Conservation (phyloP, 2,329 filamentous ascomycete genomes). For the Trichoderma pleuroti region DNA sequence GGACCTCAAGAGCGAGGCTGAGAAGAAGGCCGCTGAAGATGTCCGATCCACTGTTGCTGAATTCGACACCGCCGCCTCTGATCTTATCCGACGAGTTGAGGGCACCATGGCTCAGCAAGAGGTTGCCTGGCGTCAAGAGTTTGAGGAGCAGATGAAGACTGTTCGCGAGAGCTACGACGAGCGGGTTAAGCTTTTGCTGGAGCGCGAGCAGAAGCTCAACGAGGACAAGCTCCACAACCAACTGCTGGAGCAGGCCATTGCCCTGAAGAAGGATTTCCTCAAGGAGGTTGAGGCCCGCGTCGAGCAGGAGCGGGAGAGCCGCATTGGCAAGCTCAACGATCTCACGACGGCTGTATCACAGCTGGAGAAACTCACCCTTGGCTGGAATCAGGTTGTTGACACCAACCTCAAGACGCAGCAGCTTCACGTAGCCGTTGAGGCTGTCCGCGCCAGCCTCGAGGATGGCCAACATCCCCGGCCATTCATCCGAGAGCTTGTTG, state of each 20-base stretch:
- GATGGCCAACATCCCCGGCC: slow-evolving; percentile 69
- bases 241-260: slow-evolving; percentile 85
- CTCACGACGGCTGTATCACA: slow-evolving; percentile 74
- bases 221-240: slow-evolving; percentile 81
- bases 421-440: slow-evolving; percentile 91
- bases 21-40: slow-evolving; percentile 69
- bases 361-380: slow-evolving; percentile 79
- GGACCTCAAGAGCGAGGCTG: slow-evolving; percentile 64
- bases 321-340: slow-evolving; percentile 80
- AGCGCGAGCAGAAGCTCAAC: slow-evolving; percentile 73
- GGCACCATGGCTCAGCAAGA: slow-evolving; percentile 78
- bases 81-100: slow-evolving; percentile 86
- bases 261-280: slow-evolving; percentile 81
- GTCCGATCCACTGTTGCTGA: slow-evolving; percentile 68
- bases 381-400: slow-evolving; percentile 90
- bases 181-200: slow-evolving; percentile 73
- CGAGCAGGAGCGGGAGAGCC: slow-evolving; percentile 81
- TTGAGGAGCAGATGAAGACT: slow-evolving; percentile 77
- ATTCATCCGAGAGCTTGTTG: slow-evolving; percentile 89
- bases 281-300: slow-evolving; percentile 75
- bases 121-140: slow-evolving; percentile 79
- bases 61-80: slow-evolving; percentile 82
- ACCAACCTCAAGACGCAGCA: slow-evolving; percentile 91
- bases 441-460: slow-evolving; percentile 79
- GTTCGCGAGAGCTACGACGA: slow-evolving; percentile 75